Percentiles rank a stretch among this genome's conserved stretches.
These are phyloP conservation scores for Leccinum uliginosum DNA, from an alignment of 768 basidiomycete species.

Conservation along the genomic window DNA sequence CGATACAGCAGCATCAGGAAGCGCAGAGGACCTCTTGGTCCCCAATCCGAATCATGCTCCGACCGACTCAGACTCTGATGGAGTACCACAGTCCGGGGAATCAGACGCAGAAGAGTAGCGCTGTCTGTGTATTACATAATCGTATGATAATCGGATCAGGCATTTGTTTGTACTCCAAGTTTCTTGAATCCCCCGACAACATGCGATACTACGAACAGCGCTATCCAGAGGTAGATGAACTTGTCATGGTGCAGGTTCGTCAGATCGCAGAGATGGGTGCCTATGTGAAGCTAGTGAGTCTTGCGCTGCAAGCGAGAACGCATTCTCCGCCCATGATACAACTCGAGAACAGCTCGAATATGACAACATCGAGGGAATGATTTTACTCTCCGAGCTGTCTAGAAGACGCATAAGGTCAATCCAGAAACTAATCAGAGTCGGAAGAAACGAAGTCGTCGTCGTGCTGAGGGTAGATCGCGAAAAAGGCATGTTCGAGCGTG, in stretches of 20 bases:
- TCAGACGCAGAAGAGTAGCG: background rate
- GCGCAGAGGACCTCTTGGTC: constrained; percentile 58
- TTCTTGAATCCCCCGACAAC: background rate
- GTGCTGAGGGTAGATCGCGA: constrained; percentile 98
- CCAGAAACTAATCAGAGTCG: constrained; percentile 96
- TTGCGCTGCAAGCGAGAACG: background rate
- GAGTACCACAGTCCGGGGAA: constrained; percentile 3
- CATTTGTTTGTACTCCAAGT: background rate
- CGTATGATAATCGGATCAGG: background rate
- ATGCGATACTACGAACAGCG: constrained; percentile 95
- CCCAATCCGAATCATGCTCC: constrained; percentile 62
- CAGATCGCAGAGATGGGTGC: constrained; percentile 99
- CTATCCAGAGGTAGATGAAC: constrained; percentile 95
- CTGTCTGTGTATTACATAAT: background rate
- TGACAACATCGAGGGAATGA: constrained; percentile 99
- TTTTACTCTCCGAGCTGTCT: constrained; percentile 95
- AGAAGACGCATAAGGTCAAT: constrained; percentile 94
- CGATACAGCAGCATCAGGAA: constrained; percentile 33
- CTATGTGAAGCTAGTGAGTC: constrained; percentile 90
- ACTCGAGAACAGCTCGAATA: constrained; percentile 75
- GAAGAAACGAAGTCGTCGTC: constrained; percentile 97
- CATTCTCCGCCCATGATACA: background rate
- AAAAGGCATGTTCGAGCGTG: constrained; percentile 60
- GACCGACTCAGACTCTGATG: constrained; percentile 16
- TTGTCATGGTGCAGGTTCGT: constrained; percentile 99